phyloP scores from a whole-genome alignment of 2,329 filamentous ascomycete genomes.

The Hawksworthiomyces lignivorus region DNA sequence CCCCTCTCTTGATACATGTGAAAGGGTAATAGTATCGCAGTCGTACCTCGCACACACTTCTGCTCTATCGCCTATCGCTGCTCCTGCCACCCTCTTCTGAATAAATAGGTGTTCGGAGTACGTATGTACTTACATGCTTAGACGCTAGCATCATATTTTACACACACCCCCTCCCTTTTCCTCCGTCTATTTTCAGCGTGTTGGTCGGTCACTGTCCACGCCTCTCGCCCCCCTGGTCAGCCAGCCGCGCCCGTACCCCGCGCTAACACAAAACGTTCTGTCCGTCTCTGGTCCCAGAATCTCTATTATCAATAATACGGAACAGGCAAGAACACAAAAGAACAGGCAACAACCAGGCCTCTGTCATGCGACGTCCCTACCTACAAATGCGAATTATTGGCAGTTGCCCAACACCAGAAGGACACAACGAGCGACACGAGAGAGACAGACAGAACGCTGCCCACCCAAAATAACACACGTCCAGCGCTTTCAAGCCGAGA shows the following conservation, averaged over 20 bases:
- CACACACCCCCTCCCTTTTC: conserved; percentile 5
- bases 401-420: conserved; percentile 5
- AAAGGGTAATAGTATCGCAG: too few species aligned
- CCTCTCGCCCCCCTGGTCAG: conserved; percentile 3
- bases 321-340: conserved; percentile 11
- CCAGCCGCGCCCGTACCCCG: conserved; percentile 11
- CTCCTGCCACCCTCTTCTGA: too few species aligned
- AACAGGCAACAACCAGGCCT: conserved; percentile 14
- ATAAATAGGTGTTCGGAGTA: too few species aligned
- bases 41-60: not conserved
- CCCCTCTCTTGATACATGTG: too few species aligned
- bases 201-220: not conserved
- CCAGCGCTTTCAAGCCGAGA: too few species aligned
- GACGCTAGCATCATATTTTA: too few species aligned
- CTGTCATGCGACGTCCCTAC: conserved; percentile 15
- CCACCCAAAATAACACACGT: too few species aligned
- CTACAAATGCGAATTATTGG: conserved; percentile 1
- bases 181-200: conserved; percentile 6
- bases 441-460: not conserved
- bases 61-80: too few species aligned
- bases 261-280: conserved; percentile 10
- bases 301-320: conserved; percentile 14
- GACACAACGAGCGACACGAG: not conserved
- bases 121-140: not conserved
- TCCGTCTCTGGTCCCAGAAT: conserved; percentile 8